Evolutionary conservation across 2,329 filamentous ascomycete species (phyloP).

Genomic region (Aspergillus fructus): DNA sequence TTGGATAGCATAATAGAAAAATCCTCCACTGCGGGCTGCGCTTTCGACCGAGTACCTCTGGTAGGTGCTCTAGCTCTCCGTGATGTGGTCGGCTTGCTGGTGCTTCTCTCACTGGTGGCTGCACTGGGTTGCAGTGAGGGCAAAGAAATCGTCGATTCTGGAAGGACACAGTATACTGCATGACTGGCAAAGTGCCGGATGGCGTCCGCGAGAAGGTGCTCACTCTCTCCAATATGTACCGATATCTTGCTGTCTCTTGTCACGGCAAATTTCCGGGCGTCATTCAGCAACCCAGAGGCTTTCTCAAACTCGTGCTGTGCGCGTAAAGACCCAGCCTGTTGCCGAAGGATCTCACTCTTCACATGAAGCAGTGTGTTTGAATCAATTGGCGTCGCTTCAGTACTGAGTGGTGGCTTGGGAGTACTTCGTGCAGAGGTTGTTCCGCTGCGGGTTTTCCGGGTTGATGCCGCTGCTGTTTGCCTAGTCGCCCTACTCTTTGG

Average conservation of each 20-base stretch:
- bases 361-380: conserved; percentile 44
- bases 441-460: conserved; percentile 32
- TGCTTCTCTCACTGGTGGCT: conserved; percentile 36
- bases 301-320: conserved; percentile 54
- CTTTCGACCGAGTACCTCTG: conserved; percentile 26
- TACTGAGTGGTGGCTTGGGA: conserved; percentile 21
- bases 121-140: conserved; percentile 59
- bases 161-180: conserved; percentile 82
- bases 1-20: conserved; percentile 38
- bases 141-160: conserved; percentile 88
- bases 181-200: conserved; percentile 65
- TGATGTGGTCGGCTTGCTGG: conserved; percentile 24
- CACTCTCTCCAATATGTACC: conserved; percentile 36
- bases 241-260: conserved; percentile 64
- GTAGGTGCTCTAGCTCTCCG: conserved; percentile 29
- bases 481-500: conserved; percentile 24
- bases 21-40: conserved; percentile 32
- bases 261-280: conserved; percentile 32
- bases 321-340: conserved; percentile 51
- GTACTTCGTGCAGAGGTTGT: conserved; percentile 24
- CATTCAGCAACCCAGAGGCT: conserved; percentile 55
- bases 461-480: conserved; percentile 23
- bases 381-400: conserved; percentile 27
- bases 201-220: conserved; percentile 39
- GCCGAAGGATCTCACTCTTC: conserved; percentile 50